These are phyloP conservation scores for Pascua guehoae DNA, from an alignment of 1,284 basidiomycete genomes.

Conservation along the genomic window DNA sequence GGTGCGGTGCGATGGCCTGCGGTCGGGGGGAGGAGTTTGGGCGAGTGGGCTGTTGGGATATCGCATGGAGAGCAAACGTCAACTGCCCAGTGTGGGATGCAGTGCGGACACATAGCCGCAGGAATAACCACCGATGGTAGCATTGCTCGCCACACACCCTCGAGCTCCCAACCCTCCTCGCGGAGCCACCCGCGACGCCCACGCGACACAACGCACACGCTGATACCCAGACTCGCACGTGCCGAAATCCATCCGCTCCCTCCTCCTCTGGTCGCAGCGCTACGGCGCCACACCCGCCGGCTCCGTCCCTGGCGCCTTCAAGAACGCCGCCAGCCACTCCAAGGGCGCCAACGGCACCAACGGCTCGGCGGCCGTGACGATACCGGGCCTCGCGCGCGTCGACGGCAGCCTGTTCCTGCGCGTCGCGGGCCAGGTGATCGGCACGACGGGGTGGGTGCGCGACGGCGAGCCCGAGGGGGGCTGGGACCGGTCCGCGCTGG, in stretches of 20 bases:
- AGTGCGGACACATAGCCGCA: no score
- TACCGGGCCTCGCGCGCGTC: constrained; percentile 50
- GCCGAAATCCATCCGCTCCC: constrained; percentile 59
- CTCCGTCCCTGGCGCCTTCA: constrained; percentile 51
- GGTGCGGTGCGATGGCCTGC: no score
- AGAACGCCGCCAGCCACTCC: constrained; percentile 25
- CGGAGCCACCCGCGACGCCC: no score
- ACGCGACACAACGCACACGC: no score
- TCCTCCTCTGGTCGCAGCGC: constrained; percentile 56
- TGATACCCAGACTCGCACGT: constrained; percentile 58
- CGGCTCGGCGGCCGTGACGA: constrained; percentile 34
- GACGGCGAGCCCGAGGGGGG: constrained; percentile 50
- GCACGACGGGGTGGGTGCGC: constrained; percentile 61
- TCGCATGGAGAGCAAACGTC: no score
- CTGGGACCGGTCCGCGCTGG: constrained; percentile 63
- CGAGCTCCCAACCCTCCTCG: no score
- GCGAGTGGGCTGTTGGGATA: no score
- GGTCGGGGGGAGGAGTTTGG: no score
- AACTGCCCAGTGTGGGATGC: no score
- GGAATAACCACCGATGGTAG: no score
- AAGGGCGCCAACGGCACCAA: constrained; percentile 34
- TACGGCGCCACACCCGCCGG: constrained; percentile 55
- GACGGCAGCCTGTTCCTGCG: constrained; percentile 65
- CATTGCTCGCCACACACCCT: no score
- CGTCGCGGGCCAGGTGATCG: constrained; percentile 61